Base-by-base conservation (phyloP, 306 rosid genomes). In the Sicyos baderoa region DNA sequence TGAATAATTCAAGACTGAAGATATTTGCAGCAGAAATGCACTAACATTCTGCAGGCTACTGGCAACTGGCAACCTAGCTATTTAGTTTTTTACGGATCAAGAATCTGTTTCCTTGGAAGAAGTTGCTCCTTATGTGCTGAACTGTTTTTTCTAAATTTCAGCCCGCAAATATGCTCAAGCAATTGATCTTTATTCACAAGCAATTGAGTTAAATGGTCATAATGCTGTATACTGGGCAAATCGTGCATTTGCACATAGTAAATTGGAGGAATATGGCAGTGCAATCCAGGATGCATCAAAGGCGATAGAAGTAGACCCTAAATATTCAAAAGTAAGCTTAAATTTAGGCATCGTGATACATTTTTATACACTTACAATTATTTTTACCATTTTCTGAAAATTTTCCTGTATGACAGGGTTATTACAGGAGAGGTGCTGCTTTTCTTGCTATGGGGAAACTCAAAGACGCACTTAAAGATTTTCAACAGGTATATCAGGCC, bases 381-480 rank as follows among this genome's bases (percentile, higher is more conserved):
- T 23, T 48, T 25, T 47, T 49, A 67, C 23, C 44, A 67, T 37
- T 23, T 67, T 67, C 71, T 66, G 42, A 18, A 7, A 61, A 11
- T 76, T 79, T 72, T 80, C 72, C 76, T 13, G 54, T 77, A 59
- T 42, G 74, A 66, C 79, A 93, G 99, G 99, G 99, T 73, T 94
- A 90, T 81, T 94, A 94, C 77, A 80, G 99, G 82, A 83, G 97
- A 73, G 99, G 99, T 42, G 95, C 99, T 37, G 96, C 99, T 74
- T 85, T 83, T 79, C 96, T 94, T 75, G 94, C 91, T 47, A 79
- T 94, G 86, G 99, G 97, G 21, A 94, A 94, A 74, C 87, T 94
- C 79, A 94, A 88, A 89, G 99, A 90, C 17, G 99, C 99, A 23
- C 84, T 94, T 72, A 94, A 88, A 73, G 99, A 94, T 88, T 94